Conservation (phyloP, 2,329 filamentous ascomycete species). For the Daldinia sp. region DNA sequence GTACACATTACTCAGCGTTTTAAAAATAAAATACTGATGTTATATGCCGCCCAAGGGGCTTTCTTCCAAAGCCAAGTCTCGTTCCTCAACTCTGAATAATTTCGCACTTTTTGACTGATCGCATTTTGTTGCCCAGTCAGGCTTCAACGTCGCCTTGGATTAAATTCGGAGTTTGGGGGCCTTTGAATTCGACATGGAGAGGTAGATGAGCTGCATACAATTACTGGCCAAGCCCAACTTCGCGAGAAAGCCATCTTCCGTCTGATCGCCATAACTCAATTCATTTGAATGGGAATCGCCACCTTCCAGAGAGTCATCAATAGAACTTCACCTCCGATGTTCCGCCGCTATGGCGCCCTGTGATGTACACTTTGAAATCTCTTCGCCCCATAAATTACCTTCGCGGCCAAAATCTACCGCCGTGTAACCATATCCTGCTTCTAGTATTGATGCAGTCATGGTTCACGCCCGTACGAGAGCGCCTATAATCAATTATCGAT, state of each 20-base stretch:
- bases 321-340: neutral
- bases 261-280: slow-evolving; percentile 14
- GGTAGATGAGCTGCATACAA: slow-evolving; percentile 26
- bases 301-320: slow-evolving; percentile 2
- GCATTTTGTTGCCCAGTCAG: slow-evolving; percentile 27
- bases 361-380: neutral
- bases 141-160: slow-evolving; percentile 24
- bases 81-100: slow-evolving; percentile 9
- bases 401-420: slow-evolving; percentile 2
- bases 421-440: slow-evolving; percentile 18
- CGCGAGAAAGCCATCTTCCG: slow-evolving; percentile 5
- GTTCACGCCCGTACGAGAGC: neutral
- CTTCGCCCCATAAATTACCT: slow-evolving; percentile 13
- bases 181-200: slow-evolving; percentile 15
- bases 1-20: slow-evolving; percentile 30
- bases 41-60: slow-evolving; percentile 10
- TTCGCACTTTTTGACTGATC: slow-evolving; percentile 26
- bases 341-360: slow-evolving; percentile 3
- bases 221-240: slow-evolving; percentile 24
- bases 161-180: slow-evolving; percentile 21
- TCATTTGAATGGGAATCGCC: slow-evolving; percentile 3
- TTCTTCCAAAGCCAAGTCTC: neutral
- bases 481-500: neutral
- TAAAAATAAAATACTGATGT: slow-evolving; percentile 35
- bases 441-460: slow-evolving; percentile 6